A percentile compares a stretch with the other conserved stretches of the same genome.
Evolutionary conservation across 441 rosid species (phyloP).

Genomic region (Raphanus hybrid): DNA sequence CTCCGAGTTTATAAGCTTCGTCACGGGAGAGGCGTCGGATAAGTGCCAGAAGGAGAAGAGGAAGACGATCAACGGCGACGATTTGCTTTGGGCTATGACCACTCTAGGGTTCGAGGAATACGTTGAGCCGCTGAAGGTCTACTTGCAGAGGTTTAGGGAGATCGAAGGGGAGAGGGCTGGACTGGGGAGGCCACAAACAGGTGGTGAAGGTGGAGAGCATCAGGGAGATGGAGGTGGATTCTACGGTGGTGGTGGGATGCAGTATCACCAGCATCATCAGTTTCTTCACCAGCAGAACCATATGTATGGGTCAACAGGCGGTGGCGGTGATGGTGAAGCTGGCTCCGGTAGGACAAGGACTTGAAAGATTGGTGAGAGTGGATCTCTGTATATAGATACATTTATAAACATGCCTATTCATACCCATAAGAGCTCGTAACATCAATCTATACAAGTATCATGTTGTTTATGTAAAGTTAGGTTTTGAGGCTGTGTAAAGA

Average conservation of each 20-base stretch:
- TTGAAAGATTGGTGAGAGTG: conserved; percentile 22
- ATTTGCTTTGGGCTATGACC: conserved; percentile 38
- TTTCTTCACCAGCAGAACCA: conserved; percentile 60
- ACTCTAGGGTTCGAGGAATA: conserved; percentile 53
- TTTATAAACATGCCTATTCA: conserved; percentile 23
- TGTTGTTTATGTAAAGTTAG: conserved; percentile 31
- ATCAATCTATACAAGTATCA: conserved; percentile 18
- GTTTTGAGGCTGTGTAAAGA: conserved; percentile 42
- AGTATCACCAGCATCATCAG: conserved; percentile 44
- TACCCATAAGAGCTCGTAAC: too few relatives aligned
- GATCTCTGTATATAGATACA: conserved; percentile 44
- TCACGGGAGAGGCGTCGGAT: too few relatives aligned
- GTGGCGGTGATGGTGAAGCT: conserved; percentile 42
- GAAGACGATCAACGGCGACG: too few relatives aligned
- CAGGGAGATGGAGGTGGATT: conserved; percentile 41
- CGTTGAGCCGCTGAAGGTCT: conserved; percentile 43
- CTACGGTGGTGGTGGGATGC: conserved; percentile 43
- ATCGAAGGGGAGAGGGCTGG: conserved; percentile 62
- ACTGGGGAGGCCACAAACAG: conserved; percentile 44
- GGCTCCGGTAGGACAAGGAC: conserved; percentile 49
- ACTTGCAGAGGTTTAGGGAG: conserved; percentile 61
- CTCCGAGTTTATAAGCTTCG: too few relatives aligned
- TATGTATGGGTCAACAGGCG: conserved; percentile 47
- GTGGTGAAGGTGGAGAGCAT: conserved; percentile 40
- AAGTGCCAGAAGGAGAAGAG: too few relatives aligned